Base-by-base conservation (phyloP, 2,329 filamentous ascomycete species). In the Aspergillus brasiliensis region DNA sequence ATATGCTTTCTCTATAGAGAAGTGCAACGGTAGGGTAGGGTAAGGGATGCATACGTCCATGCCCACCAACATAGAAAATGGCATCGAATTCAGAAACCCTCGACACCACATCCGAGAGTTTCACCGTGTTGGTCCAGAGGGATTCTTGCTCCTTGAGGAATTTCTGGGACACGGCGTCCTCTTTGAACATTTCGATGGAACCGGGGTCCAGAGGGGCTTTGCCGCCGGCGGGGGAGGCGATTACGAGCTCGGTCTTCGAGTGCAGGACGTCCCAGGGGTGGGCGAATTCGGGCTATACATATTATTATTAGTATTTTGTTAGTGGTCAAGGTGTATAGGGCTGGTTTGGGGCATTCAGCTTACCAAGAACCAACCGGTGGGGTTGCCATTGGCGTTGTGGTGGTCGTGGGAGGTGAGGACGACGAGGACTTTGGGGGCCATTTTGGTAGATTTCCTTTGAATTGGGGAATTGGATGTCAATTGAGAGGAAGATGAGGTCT, bases 361-460 rank as follows among this genome's bases (percentile, higher is more conserved):
- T 78, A 88, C 86, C 68, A 91, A 78, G 71, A 85, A 91, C 89
- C 89, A 91, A 64, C 89, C 89, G 0, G 88, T 91, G 8, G 83
- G 82, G 58, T 78, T 74, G 62, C 73, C 73, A 47, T 72, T 74
- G 66, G 72, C 67, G 53, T 77, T 78, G 54, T 82, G 73, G 62
- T 78, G 73, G 64, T 75, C 73, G 73, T 84, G 81, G 61, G 87
- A 91, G 64, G 87, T 90, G 63, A 91, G 84, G 60, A 91, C 85
- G 74, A 91, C 78, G 78, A 91, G 88, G 63, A 91, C 78, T 73
- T 88, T 89, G 34, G 81, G 81, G 10, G 73, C 59, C 71, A 73
- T 73, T 57, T 27, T 69, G 17, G 4, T 40, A 5, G 21, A 15
- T 53, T 48, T 42, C n/a, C n/a, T n/a, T n/a, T n/a, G n/a, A 8